Evolutionary conservation across 352 stramenopile genomes (phyloP).

Genomic region (Pythium dissimile): DNA sequence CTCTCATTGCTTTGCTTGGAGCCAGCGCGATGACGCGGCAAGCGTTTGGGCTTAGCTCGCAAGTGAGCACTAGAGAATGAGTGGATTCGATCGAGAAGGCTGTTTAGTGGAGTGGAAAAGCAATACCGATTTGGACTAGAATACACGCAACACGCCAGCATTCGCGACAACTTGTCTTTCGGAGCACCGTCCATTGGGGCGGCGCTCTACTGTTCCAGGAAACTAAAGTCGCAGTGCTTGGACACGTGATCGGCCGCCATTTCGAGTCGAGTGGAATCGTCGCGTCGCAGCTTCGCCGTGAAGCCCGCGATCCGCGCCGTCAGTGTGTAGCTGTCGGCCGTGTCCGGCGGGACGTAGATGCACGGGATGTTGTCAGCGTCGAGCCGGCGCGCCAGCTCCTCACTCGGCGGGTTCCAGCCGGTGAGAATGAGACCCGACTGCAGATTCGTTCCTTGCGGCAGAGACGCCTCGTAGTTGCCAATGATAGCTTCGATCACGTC

Average conservation of each 20-base stretch:
- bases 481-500: constrained; percentile 87
- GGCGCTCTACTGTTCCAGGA: constrained; percentile 52
- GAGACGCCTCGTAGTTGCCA: constrained; percentile 74
- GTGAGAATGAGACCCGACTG: constrained; percentile 79
- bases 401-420: constrained; percentile 72
- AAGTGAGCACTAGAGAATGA: constrained; percentile 2
- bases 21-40: too few species aligned
- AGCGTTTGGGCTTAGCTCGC: too few species aligned
- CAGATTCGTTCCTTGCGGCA: constrained; percentile 63
- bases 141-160: constrained; percentile 1
- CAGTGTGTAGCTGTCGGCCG: constrained; percentile 85
- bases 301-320: constrained; percentile 76
- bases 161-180: too few species aligned
- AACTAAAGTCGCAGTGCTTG: constrained; percentile 81
- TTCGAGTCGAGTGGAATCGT: constrained; percentile 72
- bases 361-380: constrained; percentile 84
- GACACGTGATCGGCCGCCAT: constrained; percentile 77
- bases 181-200: too few species aligned
- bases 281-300: constrained; percentile 76
- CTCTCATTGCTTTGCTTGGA: too few species aligned
- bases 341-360: constrained; percentile 83
- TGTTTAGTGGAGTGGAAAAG: neutral
- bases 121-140: constrained; percentile 4
- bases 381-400: constrained; percentile 57
- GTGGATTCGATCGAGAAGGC: neutral